phyloP scores from a whole-genome alignment of 1,284 basidiomycete species.

The Fereydounia khargensis region DNA sequence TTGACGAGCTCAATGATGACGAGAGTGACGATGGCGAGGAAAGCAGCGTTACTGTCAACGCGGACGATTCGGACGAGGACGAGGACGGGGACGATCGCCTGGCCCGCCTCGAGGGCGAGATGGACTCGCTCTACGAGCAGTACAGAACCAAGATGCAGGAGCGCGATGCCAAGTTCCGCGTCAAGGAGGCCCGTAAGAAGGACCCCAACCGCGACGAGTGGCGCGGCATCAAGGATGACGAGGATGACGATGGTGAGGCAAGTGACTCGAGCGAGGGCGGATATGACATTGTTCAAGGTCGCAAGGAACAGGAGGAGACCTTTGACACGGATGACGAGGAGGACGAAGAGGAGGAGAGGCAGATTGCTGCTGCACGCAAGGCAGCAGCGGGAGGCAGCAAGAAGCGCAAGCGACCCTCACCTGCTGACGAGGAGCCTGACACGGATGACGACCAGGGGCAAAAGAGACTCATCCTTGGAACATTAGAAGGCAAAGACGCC shows the following conservation, averaged over 20 bases:
- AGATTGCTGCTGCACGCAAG: slow-evolving; percentile 40
- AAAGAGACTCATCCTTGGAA: slow-evolving; percentile 25
- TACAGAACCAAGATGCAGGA: slow-evolving; percentile 81
- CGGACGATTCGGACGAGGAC: slow-evolving; percentile 63
- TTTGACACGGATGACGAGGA: slow-evolving; percentile 62
- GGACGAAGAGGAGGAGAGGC: slow-evolving; percentile 57
- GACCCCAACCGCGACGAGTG: slow-evolving; percentile 62
- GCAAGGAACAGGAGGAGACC: slow-evolving; percentile 66
- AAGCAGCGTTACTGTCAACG: slow-evolving; percentile 62
- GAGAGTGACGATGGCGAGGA: slow-evolving; percentile 59
- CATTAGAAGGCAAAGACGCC: slow-evolving; percentile 27
- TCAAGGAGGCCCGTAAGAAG: slow-evolving; percentile 75
- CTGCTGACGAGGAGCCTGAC: slow-evolving; percentile 4
- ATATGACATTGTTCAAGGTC: slow-evolving; percentile 70
- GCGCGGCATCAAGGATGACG: slow-evolving; percentile 50
- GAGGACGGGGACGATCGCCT: slow-evolving; percentile 63
- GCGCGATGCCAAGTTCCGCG: slow-evolving; percentile 84
- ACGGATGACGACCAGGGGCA: slow-evolving; percentile 14
- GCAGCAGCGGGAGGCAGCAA: slow-evolving; percentile 39
- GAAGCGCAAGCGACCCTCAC: slow-evolving; percentile 24
- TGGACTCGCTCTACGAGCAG: slow-evolving; percentile 84
- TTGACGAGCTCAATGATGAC: slow-evolving; percentile 59
- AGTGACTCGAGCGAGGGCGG: slow-evolving; percentile 63
- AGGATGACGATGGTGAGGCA: slow-evolving; percentile 56
- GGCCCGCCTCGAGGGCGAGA: slow-evolving; percentile 70